A percentile compares a stretch with the other conserved stretches of the same genome.
These are phyloP conservation scores for Phytopythium oedochilum DNA, from an alignment of 352 stramenopile species.

Conservation along the genomic window DNA sequence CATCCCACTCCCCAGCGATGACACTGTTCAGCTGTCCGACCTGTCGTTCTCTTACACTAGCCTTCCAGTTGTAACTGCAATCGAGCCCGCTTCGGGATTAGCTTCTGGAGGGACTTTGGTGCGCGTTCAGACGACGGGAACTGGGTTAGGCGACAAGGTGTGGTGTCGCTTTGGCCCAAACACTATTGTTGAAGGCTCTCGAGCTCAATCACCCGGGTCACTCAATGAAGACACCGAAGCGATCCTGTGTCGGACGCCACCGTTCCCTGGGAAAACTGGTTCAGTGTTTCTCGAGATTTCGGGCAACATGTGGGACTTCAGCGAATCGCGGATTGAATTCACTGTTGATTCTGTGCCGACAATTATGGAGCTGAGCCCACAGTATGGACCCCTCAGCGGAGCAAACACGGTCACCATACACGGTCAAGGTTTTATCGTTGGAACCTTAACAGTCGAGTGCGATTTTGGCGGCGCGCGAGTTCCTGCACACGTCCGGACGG, in stretches of 20 bases:
- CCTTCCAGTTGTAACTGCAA: conserved; percentile 18
- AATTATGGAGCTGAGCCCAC: conserved; percentile 6
- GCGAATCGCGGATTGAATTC: conserved; percentile 18
- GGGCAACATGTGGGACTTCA: conserved; percentile 42
- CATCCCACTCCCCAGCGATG: not conserved
- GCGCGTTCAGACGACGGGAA: conserved; percentile 14
- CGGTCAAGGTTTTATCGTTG: conserved; percentile 18
- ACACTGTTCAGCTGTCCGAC: conserved; percentile 1
- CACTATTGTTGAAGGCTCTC: conserved; percentile 14
- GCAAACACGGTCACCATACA: conserved; percentile 12
- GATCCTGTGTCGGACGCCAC: conserved; percentile 17
- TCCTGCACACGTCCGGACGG: not conserved
- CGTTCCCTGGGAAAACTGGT: conserved; percentile 1
- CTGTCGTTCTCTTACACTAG: conserved; percentile 32
- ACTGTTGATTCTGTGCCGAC: conserved; percentile 10
- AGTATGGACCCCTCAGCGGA: conserved; percentile 4
- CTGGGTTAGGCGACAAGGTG: conserved; percentile 1
- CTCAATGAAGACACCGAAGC: not conserved
- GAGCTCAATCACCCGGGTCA: not conserved
- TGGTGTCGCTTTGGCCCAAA: conserved; percentile 36
- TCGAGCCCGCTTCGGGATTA: conserved; percentile 15
- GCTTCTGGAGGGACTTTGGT: conserved; percentile 15
- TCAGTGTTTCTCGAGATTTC: conserved; percentile 30
- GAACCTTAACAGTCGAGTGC: conserved; percentile 17
- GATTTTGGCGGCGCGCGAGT: conserved; percentile 18